Percentiles rank a stretch among this genome's conserved stretches.
These are phyloP conservation scores for Ceratocystis cacaofunesta DNA, from an alignment of 2,329 filamentous ascomycete species.

Conservation along the genomic window DNA sequence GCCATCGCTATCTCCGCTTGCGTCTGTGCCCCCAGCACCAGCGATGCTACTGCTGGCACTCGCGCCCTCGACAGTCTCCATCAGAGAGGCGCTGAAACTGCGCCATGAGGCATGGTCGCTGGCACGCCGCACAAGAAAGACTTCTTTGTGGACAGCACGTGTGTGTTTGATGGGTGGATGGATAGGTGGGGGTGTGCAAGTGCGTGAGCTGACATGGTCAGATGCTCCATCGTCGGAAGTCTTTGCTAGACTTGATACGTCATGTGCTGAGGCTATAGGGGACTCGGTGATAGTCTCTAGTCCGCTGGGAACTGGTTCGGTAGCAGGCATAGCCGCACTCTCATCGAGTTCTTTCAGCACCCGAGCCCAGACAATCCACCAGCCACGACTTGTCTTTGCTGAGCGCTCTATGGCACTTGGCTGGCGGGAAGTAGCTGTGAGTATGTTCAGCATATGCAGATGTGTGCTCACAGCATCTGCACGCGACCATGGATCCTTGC, in stretches of 20 bases:
- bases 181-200: neutral
- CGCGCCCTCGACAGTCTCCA: constrained; percentile 24
- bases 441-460: constrained; percentile 45
- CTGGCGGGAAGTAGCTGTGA: constrained; percentile 26
- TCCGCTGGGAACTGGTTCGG: neutral
- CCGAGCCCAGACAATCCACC: constrained; percentile 56
- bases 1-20: constrained; percentile 33
- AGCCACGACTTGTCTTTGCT: constrained; percentile 50
- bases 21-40: neutral
- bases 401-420: constrained; percentile 41
- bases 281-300: constrained; percentile 14
- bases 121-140: constrained; percentile 44
- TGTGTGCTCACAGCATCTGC: constrained; percentile 51
- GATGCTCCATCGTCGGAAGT: neutral
- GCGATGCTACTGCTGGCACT: neutral
- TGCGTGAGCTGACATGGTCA: constrained; percentile 15
- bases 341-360: constrained; percentile 26
- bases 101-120: constrained; percentile 37
- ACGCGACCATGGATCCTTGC: constrained; percentile 36
- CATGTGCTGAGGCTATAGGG: constrained; percentile 1
- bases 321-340: neutral
- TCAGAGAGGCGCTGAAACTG: constrained; percentile 22
- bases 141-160: constrained; percentile 36
- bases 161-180: neutral
- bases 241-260: neutral